Percentiles rank a stretch among this genome's conserved stretches.
phyloP scores from a whole-genome alignment of 2,329 filamentous ascomycete species.

The Alternaria rosae region DNA sequence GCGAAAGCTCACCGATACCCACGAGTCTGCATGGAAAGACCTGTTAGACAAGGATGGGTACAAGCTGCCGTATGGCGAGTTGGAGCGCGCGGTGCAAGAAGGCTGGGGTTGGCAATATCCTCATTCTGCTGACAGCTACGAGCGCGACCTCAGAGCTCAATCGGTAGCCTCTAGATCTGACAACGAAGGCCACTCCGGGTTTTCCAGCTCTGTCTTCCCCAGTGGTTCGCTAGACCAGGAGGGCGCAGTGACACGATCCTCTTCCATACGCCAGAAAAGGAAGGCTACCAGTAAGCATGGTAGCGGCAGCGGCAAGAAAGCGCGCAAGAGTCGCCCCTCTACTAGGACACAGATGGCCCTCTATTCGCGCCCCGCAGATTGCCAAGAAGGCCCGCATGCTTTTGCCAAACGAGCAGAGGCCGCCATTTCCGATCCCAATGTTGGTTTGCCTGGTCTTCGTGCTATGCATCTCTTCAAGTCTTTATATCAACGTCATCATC shows the following conservation, averaged over 20 bases:
- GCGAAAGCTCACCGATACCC: slow-evolving; percentile 87
- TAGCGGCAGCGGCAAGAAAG: slow-evolving; percentile 59
- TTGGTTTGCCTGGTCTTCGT: slow-evolving; percentile 79
- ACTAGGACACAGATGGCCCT: slow-evolving; percentile 52
- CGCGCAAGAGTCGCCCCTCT: slow-evolving; percentile 61
- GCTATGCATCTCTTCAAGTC: slow-evolving; percentile 95
- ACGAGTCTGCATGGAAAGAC: slow-evolving; percentile 96
- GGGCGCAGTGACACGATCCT: slow-evolving; percentile 39
- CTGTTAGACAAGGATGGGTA: slow-evolving; percentile 87
- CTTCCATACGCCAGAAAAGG: slow-evolving; percentile 49
- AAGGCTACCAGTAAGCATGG: slow-evolving; percentile 48
- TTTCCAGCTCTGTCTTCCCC: slow-evolving; percentile 31
- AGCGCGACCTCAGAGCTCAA: slow-evolving; percentile 77
- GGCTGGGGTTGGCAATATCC: slow-evolving; percentile 99
- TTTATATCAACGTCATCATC: slow-evolving; percentile 88
- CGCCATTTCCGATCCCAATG: slow-evolving; percentile 80
- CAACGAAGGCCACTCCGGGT: slow-evolving; percentile 41
- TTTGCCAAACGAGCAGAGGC: slow-evolving; percentile 84
- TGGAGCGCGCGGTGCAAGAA: slow-evolving; percentile 84
- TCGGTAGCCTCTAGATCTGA: slow-evolving; percentile 47
- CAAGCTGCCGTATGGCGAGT: slow-evolving; percentile 77
- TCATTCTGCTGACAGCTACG: slow-evolving; percentile 74
- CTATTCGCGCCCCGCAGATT: slow-evolving; percentile 58
- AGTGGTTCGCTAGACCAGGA: slow-evolving; percentile 31
- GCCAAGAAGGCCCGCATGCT: slow-evolving; percentile 82